Percentiles rank a stretch among this genome's conserved stretches.
Conservation (phyloP, 371 early-diverging fungal species). For the Blakeslea trispora region DNA sequence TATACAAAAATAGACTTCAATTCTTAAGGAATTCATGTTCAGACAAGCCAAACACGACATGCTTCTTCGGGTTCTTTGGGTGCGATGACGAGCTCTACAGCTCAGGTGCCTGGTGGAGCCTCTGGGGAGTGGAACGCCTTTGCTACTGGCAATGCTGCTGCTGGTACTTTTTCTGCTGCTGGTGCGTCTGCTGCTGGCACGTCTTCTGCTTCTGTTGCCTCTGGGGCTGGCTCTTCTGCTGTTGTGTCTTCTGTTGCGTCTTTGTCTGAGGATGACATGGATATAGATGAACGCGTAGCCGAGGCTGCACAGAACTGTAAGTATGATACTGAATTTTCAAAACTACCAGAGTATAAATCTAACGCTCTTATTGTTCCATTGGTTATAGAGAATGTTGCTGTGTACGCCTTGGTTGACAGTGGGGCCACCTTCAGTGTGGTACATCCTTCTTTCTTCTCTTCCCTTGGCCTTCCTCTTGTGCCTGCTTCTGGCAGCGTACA, state of each 20-base stretch:
- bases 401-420: constrained; percentile 9
- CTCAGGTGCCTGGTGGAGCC: no score
- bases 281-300: neutral
- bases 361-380: constrained; percentile 5
- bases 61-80: no score
- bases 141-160: no score
- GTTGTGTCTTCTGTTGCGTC: no score
- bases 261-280: neutral
- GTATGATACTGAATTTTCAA: constrained; percentile 3
- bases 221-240: neutral
- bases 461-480: neutral
- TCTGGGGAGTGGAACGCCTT: no score
- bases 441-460: neutral
- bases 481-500: neutral
- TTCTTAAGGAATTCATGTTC: no score
- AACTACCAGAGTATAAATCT: neutral
- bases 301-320: constrained; percentile 8
- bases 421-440: constrained; percentile 7
- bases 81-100: no score
- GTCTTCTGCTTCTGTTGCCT: neutral
- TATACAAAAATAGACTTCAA: no score
- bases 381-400: constrained; percentile 7
- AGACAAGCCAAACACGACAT: no score
- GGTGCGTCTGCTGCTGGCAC: no score
- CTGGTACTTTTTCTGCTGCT: no score